phyloP scores from a whole-genome alignment of 169 alveolate genomes.

The Plasmodium gaboni region DNA sequence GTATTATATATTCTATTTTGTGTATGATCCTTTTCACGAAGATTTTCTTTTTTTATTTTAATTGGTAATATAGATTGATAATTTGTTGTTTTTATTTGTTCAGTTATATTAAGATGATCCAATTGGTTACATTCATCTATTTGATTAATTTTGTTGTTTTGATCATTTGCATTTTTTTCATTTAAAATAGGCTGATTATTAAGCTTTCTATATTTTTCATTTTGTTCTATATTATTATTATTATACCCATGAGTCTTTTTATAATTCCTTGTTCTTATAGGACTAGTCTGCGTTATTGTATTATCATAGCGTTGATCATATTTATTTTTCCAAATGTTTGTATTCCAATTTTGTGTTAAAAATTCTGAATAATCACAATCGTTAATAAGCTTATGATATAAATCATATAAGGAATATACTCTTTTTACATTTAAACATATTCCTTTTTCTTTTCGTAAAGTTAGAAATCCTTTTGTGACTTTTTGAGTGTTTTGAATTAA shows the following conservation, averaged over 20 bases:
- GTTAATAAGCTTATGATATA: conserved; percentile 52
- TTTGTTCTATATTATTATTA: conserved; percentile 1
- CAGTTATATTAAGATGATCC: neutral
- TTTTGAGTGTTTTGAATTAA: neutral
- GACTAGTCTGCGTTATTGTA: neutral
- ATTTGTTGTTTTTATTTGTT: conserved; percentile 1
- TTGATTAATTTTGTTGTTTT: neutral
- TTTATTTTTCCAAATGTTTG: conserved; percentile 9
- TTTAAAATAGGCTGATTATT: conserved; percentile 11
- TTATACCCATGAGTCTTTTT: neutral
- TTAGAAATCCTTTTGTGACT: conserved; percentile 39
- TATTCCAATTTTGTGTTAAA: conserved; percentile 13
- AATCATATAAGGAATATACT: conserved; percentile 35
- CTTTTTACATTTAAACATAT: conserved; percentile 62
- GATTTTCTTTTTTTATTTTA: neutral
- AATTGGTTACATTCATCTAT: neutral
- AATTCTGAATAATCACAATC: conserved; percentile 47
- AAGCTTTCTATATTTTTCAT: conserved; percentile 1
- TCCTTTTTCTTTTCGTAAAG: conserved; percentile 53
- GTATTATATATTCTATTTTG: conserved; percentile 1
- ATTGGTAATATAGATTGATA: neutral
- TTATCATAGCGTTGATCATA: conserved; percentile 13
- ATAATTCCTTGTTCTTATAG: neutral
- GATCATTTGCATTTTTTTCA: neutral
- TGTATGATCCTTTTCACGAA: neutral